Conservation (phyloP, 805 yeast species). For the Spathaspora passalidarum region DNA sequence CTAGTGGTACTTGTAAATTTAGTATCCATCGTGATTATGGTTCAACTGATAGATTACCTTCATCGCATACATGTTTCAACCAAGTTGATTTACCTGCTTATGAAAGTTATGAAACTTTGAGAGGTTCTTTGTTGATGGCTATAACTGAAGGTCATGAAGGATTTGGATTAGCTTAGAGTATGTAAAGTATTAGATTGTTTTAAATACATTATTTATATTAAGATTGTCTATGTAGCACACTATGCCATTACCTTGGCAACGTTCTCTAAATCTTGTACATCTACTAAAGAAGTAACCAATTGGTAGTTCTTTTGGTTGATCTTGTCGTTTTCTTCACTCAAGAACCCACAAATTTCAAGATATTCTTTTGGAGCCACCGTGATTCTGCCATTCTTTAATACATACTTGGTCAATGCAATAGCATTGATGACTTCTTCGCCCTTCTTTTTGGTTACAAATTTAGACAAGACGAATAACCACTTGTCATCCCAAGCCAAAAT, state of each 20-base stretch:
- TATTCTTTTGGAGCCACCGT: conserved; percentile 69
- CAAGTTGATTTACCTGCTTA: conserved; percentile 93
- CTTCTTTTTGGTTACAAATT: conserved; percentile 45
- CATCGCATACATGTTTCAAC: conserved; percentile 96
- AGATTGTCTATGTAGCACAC: neutral
- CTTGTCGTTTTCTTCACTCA: conserved; percentile 47
- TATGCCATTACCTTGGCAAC: conserved; percentile 4
- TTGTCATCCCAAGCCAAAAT: conserved; percentile 83
- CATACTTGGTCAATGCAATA: conserved; percentile 71
- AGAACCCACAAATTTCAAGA: conserved; percentile 52
- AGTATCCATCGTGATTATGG: conserved; percentile 90
- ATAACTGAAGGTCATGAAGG: conserved; percentile 96
- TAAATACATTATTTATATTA: neutral
- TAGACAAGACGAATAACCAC: conserved; percentile 73
- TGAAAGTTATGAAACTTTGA: conserved; percentile 79
- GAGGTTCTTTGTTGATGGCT: conserved; percentile 78
- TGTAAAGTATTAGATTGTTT: neutral
- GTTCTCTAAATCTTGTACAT: conserved; percentile 32
- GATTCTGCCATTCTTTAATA: conserved; percentile 63
- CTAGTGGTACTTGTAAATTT: conserved; percentile 81
- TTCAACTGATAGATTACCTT: conserved; percentile 79
- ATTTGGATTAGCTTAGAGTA: conserved; percentile 70
- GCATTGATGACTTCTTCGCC: conserved; percentile 43
- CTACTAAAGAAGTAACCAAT: conserved; percentile 32
- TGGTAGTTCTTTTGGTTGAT: conserved; percentile 38